Conservation (phyloP, 192 early-diverging fungal species). For the Gonapodya sp. region DNA sequence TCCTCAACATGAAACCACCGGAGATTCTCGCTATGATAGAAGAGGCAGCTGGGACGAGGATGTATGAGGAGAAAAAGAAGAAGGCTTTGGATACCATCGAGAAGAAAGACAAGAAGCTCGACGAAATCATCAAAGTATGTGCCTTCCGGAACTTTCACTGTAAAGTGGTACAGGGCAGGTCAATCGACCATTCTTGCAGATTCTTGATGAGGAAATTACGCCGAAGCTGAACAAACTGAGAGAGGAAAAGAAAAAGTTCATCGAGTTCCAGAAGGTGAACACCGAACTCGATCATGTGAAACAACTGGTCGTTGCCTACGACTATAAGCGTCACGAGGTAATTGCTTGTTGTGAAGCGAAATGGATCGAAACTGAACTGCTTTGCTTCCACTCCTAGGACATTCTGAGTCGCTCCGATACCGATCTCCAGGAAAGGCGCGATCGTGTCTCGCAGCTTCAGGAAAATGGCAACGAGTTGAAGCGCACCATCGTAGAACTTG, state of each 20-base stretch:
- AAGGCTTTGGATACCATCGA: slow-evolving; percentile 87
- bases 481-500: slow-evolving; percentile 17
- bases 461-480: slow-evolving; percentile 18
- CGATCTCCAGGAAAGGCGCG: slow-evolving; percentile 24
- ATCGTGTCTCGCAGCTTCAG: slow-evolving; percentile 30
- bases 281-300: slow-evolving; percentile 76
- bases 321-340: slow-evolving; percentile 69
- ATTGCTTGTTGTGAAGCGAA: slow-evolving; percentile 2
- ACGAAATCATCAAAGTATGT: slow-evolving; percentile 68
- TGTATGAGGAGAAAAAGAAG: slow-evolving; percentile 97
- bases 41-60: slow-evolving; percentile 95
- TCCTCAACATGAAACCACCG: slow-evolving; percentile 97
- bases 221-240: slow-evolving; percentile 88
- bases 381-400: slow-evolving; percentile 16
- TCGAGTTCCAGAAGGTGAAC: slow-evolving; percentile 90
- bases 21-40: slow-evolving; percentile 98
- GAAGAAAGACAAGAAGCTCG: slow-evolving; percentile 93
- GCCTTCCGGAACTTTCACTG: background rate
- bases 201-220: slow-evolving; percentile 79
- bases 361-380: background rate
- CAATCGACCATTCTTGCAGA: slow-evolving; percentile 26
- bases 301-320: slow-evolving; percentile 74
- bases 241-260: slow-evolving; percentile 70
- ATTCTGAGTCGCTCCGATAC: slow-evolving; percentile 25
- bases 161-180: background rate